A percentile compares a stretch with the other conserved stretches of the same genome.
Conservation (phyloP, 129 eudicot genomes). For the Oenanthe sinensis region DNA sequence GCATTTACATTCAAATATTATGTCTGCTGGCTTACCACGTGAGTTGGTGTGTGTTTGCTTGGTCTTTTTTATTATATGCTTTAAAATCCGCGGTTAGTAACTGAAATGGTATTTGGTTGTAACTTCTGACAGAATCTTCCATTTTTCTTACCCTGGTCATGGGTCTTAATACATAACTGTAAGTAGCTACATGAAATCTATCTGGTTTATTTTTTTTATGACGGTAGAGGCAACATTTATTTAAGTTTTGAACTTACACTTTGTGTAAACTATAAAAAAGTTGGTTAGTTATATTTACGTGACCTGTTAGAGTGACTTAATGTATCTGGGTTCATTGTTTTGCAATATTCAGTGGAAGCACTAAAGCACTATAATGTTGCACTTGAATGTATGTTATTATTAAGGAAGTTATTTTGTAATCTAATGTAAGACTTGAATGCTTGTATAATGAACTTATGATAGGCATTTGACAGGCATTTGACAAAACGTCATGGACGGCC, state of each 20-base stretch:
- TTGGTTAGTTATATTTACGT: neutral
- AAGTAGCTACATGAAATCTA: neutral
- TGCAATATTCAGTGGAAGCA: neutral
- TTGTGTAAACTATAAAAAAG: neutral
- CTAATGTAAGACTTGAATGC: neutral
- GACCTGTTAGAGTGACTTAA: neutral
- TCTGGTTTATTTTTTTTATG: too few relatives aligned
- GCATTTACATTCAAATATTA: conserved; percentile 53
- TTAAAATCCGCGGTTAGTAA: conserved; percentile 11
- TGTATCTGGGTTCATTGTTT: neutral
- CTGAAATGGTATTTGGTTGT: neutral
- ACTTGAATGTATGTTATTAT: neutral
- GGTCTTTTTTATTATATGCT: conserved; percentile 22
- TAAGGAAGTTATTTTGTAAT: neutral
- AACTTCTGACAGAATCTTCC: neutral
- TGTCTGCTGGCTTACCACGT: conserved; percentile 81
- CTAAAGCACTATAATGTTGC: neutral
- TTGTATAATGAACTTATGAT: neutral
- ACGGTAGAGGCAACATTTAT: neutral
- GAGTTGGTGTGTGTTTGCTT: conserved; percentile 78
- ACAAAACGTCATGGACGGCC: neutral
- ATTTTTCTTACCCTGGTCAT: neutral
- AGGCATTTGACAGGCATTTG: neutral
- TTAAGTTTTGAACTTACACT: too few relatives aligned
- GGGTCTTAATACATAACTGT: neutral